Percentiles rank a stretch among this genome's conserved stretches.
phyloP scores from a whole-genome alignment of 2,329 filamentous ascomycete species.

The Pseudogymnoascus pannorum region DNA sequence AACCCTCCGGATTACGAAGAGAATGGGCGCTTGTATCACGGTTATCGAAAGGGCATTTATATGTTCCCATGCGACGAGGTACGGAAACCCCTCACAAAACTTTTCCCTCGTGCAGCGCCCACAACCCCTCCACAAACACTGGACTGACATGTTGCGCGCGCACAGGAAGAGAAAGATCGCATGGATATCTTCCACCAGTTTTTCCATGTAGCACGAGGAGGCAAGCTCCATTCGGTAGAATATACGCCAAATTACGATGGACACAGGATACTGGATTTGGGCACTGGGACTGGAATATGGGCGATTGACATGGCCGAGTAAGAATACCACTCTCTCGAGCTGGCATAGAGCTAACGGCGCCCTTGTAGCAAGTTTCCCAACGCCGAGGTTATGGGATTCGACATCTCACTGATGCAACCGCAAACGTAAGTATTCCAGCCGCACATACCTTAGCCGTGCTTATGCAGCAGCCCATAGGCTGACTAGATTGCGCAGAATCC shows the following conservation, averaged over 20 bases:
- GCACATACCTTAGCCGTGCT: slow-evolving; percentile 32
- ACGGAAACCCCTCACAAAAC: slow-evolving; percentile 24
- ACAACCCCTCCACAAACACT: neutral
- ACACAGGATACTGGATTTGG: slow-evolving; percentile 55
- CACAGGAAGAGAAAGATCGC: slow-evolving; percentile 63
- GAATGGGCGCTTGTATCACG: slow-evolving; percentile 64
- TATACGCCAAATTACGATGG: slow-evolving; percentile 24
- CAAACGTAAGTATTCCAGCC: slow-evolving; percentile 36
- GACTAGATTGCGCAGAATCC: slow-evolving; percentile 49
- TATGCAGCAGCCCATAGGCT: slow-evolving; percentile 23
- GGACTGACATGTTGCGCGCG: slow-evolving; percentile 15
- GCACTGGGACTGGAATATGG: slow-evolving; percentile 89
- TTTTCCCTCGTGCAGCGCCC: neutral
- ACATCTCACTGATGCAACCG: slow-evolving; percentile 56
- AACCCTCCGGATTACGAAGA: slow-evolving; percentile 43
- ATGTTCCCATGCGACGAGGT: slow-evolving; percentile 73
- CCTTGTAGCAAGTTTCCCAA: slow-evolving; percentile 43
- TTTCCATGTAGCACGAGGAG: slow-evolving; percentile 56
- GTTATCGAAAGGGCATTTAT: slow-evolving; percentile 61
- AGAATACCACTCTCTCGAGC: slow-evolving; percentile 24
- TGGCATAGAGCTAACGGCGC: neutral
- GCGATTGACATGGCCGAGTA: slow-evolving; percentile 77
- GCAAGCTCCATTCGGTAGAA: slow-evolving; percentile 36
- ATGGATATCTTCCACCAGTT: slow-evolving; percentile 78
- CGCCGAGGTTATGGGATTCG: slow-evolving; percentile 53